phyloP scores from a whole-genome alignment of 78 protist genomes.

The Capsaspora owczarzaki region DNA sequence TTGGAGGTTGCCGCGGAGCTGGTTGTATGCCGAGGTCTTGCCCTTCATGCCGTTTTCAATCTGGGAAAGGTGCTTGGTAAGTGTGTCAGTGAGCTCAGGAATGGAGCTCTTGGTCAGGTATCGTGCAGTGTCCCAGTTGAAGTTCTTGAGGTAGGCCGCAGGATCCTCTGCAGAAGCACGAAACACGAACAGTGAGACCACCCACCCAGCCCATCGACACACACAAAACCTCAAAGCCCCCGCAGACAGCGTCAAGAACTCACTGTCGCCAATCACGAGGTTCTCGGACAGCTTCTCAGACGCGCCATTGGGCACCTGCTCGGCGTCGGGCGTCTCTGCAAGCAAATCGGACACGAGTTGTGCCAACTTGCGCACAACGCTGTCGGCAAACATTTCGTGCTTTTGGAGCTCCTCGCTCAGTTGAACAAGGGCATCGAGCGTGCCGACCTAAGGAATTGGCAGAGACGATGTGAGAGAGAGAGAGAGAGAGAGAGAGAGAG shows the following conservation, averaged over 20 bases:
- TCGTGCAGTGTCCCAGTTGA: slow-evolving; percentile 44
- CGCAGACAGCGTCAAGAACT: neutral
- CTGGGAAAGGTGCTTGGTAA: neutral
- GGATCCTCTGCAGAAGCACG: neutral
- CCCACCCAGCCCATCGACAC: neutral
- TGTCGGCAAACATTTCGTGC: slow-evolving; percentile 26
- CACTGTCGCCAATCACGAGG: slow-evolving; percentile 2
- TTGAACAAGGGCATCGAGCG: slow-evolving; percentile 54
- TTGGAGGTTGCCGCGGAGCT: neutral
- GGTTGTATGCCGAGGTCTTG: neutral
- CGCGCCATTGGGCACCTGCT: no score
- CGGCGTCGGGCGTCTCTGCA: no score
- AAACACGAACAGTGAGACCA: neutral
- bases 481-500: neutral
- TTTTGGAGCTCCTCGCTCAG: slow-evolving; percentile 46
- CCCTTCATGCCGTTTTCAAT: slow-evolving; percentile 34
- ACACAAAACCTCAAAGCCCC: neutral
- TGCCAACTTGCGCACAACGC: slow-evolving; percentile 18
- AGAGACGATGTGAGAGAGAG: neutral
- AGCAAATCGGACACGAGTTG: slow-evolving; percentile 3
- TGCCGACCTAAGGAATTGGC: slow-evolving; percentile 40
- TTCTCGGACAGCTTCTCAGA: slow-evolving; percentile 13
- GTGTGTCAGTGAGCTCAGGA: slow-evolving; percentile 12
- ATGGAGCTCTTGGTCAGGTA: slow-evolving; percentile 16
- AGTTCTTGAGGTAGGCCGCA: neutral